Evolutionary conservation across 2,329 filamentous ascomycete species (phyloP), one percentile per base, ranked within the genome.

Genomic region (Alternaria burnsii): DNA sequence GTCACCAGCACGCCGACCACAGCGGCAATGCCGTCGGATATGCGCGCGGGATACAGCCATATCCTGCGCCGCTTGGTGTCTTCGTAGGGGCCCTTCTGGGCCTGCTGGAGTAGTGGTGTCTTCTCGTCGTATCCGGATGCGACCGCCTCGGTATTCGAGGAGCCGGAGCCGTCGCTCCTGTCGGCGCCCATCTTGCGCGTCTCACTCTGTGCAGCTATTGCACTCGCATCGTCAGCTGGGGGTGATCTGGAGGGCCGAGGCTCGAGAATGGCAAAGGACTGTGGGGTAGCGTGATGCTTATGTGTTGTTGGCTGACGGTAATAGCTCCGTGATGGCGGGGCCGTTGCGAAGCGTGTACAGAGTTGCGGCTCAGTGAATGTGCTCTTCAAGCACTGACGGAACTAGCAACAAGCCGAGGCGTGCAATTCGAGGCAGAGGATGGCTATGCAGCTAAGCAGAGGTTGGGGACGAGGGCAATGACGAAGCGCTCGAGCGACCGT

Each of bases 1-100:
- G 91, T 90, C 56, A 97, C 80, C 47, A 97, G 84, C 81, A 92
- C 91, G 68, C 89, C 88, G 69, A 97, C 84, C 6, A 92, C 91
- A 69, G 90, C 88, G 62, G 94, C 85, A 58, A 97, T 82, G 60
- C 88, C 88, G 59, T 87, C 86, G 42, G 89, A 89, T 61, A 97
- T 85, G 70, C 88, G 88, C 77, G 89, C 86, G 18, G 91, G 89
- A 63, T 92, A 81, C 34, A 83, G 71, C 72, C 83, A 84, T 59
- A 81, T 73, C 54, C 77, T 78, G 55, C 74, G 80, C 53, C 63
- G 61, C 54, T 71, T 76, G 65, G 60, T 74, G 64, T 75, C 79
- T 68, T 72, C 65, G 57, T 69, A 75, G n/a, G 68, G 66, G 14
- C 72, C 71, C 12, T 72, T 44, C 11, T 62, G 36, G 16, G 71